Evolutionary conservation across 495 filamentous ascomycete genomes (phyloP), one percentile per base, ranked within the genome.

Genomic region (Jackrogersella minutella): DNA sequence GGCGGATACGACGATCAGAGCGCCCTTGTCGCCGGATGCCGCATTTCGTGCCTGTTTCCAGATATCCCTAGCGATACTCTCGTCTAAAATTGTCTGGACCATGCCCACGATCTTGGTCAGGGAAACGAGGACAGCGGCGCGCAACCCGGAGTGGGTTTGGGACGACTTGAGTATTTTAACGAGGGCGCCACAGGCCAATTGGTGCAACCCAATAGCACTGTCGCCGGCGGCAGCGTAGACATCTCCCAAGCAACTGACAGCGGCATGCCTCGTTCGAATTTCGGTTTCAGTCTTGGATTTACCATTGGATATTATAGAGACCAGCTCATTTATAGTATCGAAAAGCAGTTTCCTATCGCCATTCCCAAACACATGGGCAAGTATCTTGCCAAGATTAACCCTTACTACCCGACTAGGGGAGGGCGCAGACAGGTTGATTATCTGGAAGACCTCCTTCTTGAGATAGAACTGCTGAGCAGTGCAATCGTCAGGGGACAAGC

Each of bases 261-360:
- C 94, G 2, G 93, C 94, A 85, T 97, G 93, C 74, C 91, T 93
- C 3, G 79, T 78, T 66, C 83, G 79, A 62, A 75, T 66, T 56
- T 82, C 84, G 49, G 72, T 70, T 54, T 97, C 95, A 53, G 85
- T 90, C 72, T 97, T 94, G 22, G 82, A 81, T 75, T 97, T 99
- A 16, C 91, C 87, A 19, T 84, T 83, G 71, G 89, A 89, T 39
- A 96, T 72, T 39, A 97, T 87, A 13, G 78, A 86, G 2, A 93
- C 82, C 2, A 99, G 79, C 65, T 97, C 94, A 62, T 94, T 96
- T 66, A 97, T 89, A 5, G 93, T 92, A 74, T 99, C 95, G 74
- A 94, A 98, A 1, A 99, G 84, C 49, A 93, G 80, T 73, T 95
- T 97, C 57, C 95, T 84, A 74, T 97, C 93, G 3, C 96, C 96